Base-by-base conservation (phyloP, 83 land plant genomes). In the Isoetes engelmannii region DNA sequence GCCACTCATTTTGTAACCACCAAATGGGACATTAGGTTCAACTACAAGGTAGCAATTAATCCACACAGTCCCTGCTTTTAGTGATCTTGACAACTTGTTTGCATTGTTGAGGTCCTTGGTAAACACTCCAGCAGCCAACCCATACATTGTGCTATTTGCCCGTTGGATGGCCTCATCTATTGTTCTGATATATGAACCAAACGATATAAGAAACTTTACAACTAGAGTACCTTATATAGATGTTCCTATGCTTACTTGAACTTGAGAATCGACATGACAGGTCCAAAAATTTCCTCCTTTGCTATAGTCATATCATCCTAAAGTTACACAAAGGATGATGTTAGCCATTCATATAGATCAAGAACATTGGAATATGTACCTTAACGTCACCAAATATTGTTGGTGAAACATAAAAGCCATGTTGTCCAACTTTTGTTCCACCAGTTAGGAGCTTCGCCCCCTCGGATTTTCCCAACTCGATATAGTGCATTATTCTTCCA, bases 1-100 rank as follows among this genome's bases (percentile, higher is more conserved):
- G 13, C 97, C 97, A 55, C 97, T 91, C 80, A 74, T 80, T 74
- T 86, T 88, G 64, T 81, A 91, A 5, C 97, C 97, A 17, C 97
- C 97, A 72, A 70, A 91, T 2, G 97, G 89, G 53, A 75, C 64
- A 50, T 75, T 83, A 0, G 45, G 8, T 55, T 80, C 86, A 15
- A 80, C 79, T 0, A 83, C 87, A 60, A 76, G 72, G 69, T 87
- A 87, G 44, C 91, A 87, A 47, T 92, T 92, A 75, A 92, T 83
- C 97, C 97, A 92, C 6, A 92, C 80, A 1, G 73, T 71, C 21
- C 97, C 97, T 13, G 95, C 95, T 4, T 83, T 74, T 50, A 92
- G 69, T 10, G 97, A 88, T 55, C 97, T 79, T 0, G 91, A 80
- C 0, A 89, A 74, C 5, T 80, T 79, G 75, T 83, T 92, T 5